Evolutionary conservation across 1,284 basidiomycete genomes (phyloP).

Genomic region (Ganoderma lucidum): DNA sequence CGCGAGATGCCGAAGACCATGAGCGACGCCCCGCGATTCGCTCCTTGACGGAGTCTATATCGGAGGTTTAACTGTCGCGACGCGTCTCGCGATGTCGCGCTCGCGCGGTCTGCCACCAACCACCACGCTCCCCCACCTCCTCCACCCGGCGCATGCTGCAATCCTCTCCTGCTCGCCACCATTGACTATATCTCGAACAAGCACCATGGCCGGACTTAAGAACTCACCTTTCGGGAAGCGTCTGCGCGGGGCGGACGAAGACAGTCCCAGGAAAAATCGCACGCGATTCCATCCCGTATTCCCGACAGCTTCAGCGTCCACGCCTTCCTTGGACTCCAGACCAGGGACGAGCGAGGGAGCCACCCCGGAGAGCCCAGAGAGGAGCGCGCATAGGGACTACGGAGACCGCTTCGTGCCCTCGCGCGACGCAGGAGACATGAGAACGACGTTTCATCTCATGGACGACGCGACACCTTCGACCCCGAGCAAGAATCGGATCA

Average conservation of each 20-base stretch:
- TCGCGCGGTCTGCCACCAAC: slow-evolving; percentile 25
- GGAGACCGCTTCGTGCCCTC: slow-evolving; percentile 83
- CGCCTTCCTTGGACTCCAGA: slow-evolving; percentile 63
- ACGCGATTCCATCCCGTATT: slow-evolving; percentile 64
- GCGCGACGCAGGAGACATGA: slow-evolving; percentile 75
- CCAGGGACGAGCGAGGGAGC: slow-evolving; percentile 63
- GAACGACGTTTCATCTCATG: slow-evolving; percentile 79
- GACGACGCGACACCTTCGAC: slow-evolving; percentile 73
- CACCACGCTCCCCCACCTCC: slow-evolving; percentile 29
- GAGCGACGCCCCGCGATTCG: background rate
- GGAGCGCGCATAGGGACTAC: slow-evolving; percentile 58
- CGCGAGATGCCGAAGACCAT: slow-evolving; percentile 32
- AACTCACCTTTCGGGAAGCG: slow-evolving; percentile 85
- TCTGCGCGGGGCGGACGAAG: slow-evolving; percentile 67
- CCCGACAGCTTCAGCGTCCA: slow-evolving; percentile 52
- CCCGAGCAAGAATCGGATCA: slow-evolving; percentile 73
- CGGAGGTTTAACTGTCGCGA: slow-evolving; percentile 29
- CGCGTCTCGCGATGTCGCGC: slow-evolving; percentile 31
- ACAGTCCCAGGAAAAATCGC: slow-evolving; percentile 57
- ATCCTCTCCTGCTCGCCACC: slow-evolving; percentile 32
- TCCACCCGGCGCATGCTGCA: slow-evolving; percentile 34
- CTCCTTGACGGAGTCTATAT: slow-evolving; percentile 16
- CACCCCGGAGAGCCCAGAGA: slow-evolving; percentile 62
- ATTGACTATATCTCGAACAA: slow-evolving; percentile 28
- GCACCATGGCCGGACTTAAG: slow-evolving; percentile 73